Conservation (phyloP, 225 moss, liverwort and hornwort genomes). For the Pseudisothecium myosuroides region DNA sequence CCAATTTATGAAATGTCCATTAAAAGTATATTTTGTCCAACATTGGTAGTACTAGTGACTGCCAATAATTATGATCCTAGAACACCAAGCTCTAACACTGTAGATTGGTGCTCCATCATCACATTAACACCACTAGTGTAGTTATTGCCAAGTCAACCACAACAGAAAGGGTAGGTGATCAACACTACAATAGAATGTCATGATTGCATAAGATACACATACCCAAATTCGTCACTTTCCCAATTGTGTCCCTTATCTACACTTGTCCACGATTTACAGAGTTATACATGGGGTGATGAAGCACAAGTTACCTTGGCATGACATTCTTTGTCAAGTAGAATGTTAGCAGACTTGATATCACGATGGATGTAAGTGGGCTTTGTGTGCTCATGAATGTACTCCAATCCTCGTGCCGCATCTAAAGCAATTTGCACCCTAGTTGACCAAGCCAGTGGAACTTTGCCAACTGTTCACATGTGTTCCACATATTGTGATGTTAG, state of each 20-base stretch:
- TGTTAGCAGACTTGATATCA: constrained; percentile 89
- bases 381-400: constrained; percentile 96
- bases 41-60: not conserved
- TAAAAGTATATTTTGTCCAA: not conserved
- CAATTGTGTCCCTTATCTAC: not conserved
- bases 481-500: not conserved
- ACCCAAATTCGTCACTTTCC: not conserved
- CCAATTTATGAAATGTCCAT: no score
- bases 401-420: constrained; percentile 83
- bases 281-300: not conserved
- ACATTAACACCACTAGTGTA: not conserved
- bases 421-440: constrained; percentile 51
- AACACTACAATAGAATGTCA: no score
- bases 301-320: constrained; percentile 60
- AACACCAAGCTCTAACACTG: not conserved
- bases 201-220: not conserved
- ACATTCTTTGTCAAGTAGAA: constrained; percentile 63
- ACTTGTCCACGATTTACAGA: not conserved
- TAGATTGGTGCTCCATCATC: not conserved
- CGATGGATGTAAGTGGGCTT: constrained; percentile 95
- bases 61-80: not conserved
- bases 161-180: not conserved
- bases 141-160: not conserved
- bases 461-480: not conserved
- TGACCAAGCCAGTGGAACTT: constrained; percentile 41